Evolutionary conservation across 805 yeast genomes (phyloP).

Genomic region (Vanderwaltozyma polyspora): DNA sequence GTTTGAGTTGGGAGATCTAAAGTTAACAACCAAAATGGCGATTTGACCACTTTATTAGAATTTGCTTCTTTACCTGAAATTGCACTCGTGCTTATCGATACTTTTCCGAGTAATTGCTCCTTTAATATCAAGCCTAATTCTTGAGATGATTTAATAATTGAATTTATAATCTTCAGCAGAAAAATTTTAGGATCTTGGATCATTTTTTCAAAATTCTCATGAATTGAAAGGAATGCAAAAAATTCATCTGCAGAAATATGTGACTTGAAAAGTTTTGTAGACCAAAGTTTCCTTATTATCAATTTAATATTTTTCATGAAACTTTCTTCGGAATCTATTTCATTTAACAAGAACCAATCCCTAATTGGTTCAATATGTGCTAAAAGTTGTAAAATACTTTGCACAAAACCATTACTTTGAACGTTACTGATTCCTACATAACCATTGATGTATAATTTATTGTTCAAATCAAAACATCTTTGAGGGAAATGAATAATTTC

Average conservation of each 20-base stretch:
- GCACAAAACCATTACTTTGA: conserved; percentile 39
- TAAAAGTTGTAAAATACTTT: conserved; percentile 44
- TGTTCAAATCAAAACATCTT: conserved; percentile 33
- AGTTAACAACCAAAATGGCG: conserved; percentile 30
- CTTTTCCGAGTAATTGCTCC: conserved; percentile 42
- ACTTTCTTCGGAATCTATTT: conserved; percentile 17
- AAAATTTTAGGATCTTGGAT: conserved; percentile 45
- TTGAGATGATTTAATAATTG: conserved; percentile 26
- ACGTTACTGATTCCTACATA: conserved; percentile 50
- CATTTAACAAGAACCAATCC: conserved; percentile 31
- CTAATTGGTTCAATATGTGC: conserved; percentile 44
- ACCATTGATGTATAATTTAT: conserved; percentile 45
- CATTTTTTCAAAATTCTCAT: neutral
- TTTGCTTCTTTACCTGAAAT: conserved; percentile 11
- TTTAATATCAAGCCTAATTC: conserved; percentile 23
- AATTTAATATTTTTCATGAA: conserved; percentile 36
- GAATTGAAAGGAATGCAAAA: conserved; percentile 34
- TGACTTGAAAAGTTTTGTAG: conserved; percentile 40
- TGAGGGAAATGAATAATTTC: conserved; percentile 28
- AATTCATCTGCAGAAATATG: conserved; percentile 64
- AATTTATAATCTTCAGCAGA: conserved; percentile 48
- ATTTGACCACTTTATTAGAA: conserved; percentile 6
- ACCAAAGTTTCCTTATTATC: conserved; percentile 54
- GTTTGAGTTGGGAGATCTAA: conserved; percentile 52
- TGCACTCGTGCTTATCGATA: conserved; percentile 24